A percentile compares a stretch with the other conserved stretches of the same genome.
These are phyloP conservation scores for Vanderwaltozyma yarrowii DNA, from an alignment of 805 yeast species.

Conservation along the genomic window DNA sequence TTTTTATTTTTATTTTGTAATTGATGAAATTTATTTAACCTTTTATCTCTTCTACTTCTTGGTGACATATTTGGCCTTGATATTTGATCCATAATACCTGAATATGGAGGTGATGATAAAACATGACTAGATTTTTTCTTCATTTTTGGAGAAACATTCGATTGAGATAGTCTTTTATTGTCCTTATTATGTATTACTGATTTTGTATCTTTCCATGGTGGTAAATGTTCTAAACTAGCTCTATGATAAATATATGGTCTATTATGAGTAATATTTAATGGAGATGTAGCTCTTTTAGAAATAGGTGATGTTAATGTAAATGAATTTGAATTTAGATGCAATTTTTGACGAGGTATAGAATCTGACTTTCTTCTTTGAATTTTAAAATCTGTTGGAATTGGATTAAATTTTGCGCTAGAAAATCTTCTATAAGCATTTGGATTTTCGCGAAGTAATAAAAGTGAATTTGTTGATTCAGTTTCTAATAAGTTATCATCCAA, in stretches of 20 bases:
- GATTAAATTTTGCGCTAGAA: conserved; percentile 4
- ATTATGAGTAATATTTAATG: not conserved
- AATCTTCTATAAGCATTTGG: conserved; percentile 6
- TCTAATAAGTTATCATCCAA: conserved; percentile 20
- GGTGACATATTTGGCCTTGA: not conserved
- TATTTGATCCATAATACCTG: not conserved
- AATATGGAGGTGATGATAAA: not conserved
- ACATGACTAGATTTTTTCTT: not conserved
- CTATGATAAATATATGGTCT: not conserved
- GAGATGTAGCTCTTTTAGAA: not conserved
- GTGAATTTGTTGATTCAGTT: conserved; percentile 13
- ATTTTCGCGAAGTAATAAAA: conserved; percentile 13
- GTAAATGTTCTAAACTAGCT: not conserved
- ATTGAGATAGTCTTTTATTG: not conserved
- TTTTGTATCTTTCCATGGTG: not conserved
- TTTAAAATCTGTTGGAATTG: not conserved
- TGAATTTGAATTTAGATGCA: not conserved
- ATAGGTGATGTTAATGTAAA: not conserved
- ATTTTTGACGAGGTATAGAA: conserved; percentile 1
- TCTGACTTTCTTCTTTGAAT: conserved; percentile 4
- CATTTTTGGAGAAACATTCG: not conserved
- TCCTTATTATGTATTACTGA: not conserved
- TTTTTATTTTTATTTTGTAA: conserved; percentile 1
- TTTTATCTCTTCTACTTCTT: not conserved
- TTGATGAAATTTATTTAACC: not conserved